phyloP scores from a whole-genome alignment of 495 filamentous ascomycete genomes.

The Podospora anserina region DNA sequence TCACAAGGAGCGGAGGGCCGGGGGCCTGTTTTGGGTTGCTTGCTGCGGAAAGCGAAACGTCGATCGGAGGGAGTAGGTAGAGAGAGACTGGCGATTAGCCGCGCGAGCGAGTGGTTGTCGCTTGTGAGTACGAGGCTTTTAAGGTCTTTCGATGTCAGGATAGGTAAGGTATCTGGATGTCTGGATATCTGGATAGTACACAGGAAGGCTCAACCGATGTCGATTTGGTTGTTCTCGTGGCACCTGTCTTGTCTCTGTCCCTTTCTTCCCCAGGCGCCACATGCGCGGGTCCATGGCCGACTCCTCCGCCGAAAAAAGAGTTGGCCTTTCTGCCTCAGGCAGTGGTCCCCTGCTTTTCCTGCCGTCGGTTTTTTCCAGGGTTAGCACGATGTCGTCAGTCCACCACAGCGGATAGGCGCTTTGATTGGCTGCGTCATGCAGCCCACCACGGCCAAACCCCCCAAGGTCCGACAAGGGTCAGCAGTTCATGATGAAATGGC shows the following conservation, averaged over 20 bases:
- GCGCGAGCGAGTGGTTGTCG: background rate
- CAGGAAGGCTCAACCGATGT: background rate
- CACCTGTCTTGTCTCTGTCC: background rate
- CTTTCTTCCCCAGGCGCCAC: background rate
- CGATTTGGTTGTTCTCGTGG: background rate
- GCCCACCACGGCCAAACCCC: background rate
- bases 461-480: background rate
- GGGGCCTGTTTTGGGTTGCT: conserved; percentile 3
- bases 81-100: background rate
- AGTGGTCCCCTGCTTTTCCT: background rate
- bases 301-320: background rate
- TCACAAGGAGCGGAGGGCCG: conserved; percentile 3
- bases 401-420: background rate
- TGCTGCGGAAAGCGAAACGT: conserved; percentile 2
- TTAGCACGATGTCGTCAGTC: conserved; percentile 4
- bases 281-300: background rate
- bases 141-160: background rate
- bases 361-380: background rate
- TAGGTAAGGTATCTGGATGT: too few species aligned
- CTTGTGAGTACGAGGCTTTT: background rate
- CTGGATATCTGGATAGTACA: too few species aligned
- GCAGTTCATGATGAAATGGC: conserved; percentile 3
- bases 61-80: background rate
- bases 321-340: background rate
- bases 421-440: background rate